A percentile compares a stretch with the other conserved stretches of the same genome.
Evolutionary conservation across 169 alveolate genomes (phyloP).

Genomic region (Plasmodium billcollinsi): DNA sequence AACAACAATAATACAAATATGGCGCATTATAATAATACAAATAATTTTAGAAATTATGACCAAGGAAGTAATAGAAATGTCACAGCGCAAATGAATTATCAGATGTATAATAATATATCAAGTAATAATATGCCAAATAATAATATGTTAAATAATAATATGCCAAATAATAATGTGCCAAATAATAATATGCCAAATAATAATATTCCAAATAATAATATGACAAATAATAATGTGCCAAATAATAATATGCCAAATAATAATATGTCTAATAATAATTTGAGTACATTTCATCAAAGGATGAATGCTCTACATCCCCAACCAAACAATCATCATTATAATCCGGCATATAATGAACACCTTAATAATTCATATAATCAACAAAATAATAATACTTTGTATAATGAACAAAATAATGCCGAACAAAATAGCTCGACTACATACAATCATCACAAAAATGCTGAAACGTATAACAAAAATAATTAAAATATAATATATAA

Average conservation of each 20-base stretch:
- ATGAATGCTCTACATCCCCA: slow-evolving; percentile 15
- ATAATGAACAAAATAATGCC: slow-evolving; percentile 14
- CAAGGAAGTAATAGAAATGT: slow-evolving; percentile 32
- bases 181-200: not conserved
- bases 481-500: no score
- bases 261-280: not conserved
- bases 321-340: slow-evolving; percentile 52
- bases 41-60: slow-evolving; percentile 3
- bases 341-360: slow-evolving; percentile 49
- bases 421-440: no score
- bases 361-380: slow-evolving; percentile 24
- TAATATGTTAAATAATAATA: not conserved
- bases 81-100: slow-evolving; percentile 3
- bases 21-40: slow-evolving; percentile 57
- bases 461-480: not conserved
- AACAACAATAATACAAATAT: slow-evolving; percentile 9
- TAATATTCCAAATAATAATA: not conserved
- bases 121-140: not conserved
- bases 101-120: not conserved
- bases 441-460: not conserved
- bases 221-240: not conserved
- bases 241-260: not conserved
- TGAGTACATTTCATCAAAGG: slow-evolving; percentile 5
- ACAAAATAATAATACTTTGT: not conserved
- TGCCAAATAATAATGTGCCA: not conserved